Evolutionary conservation across 345 rosid genomes (phyloP), one percentile per base, ranked within the genome.

Genomic region (Trapa bicornis): DNA sequence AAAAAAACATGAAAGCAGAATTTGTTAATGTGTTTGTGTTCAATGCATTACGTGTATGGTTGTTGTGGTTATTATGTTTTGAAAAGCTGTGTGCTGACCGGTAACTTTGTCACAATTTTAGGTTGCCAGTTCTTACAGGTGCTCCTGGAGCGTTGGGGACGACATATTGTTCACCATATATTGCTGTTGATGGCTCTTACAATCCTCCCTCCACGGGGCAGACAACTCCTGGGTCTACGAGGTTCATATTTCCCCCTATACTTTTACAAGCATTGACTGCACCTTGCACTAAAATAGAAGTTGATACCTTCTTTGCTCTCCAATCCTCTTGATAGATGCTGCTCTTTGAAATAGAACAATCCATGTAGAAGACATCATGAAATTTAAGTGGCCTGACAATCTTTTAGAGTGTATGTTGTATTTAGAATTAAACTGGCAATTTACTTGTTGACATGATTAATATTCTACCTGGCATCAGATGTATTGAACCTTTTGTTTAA

Each of bases 81-180:
- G 48, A 45, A 45, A 64, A 39, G 43, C 47, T 38, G 29, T 38
- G 48, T 39, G 43, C 66, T 64, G 47, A 64, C 66, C n/a, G 47
- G 29, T 29, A 16, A 63, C 60, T 43, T 67, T 33, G 66, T 75
- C 29, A 50, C 53, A 45, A 56, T 71, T 22, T 22, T 75, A 92
- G 98, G 98, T 75, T 90, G 69, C 99, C 97, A 52, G 81, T 94
- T 80, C 73, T 93, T 61, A 73, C 97, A 35, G 90, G 96, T 71
- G 87, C 96, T 41, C 83, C 89, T 0, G 96, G 97, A 74, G 86
- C 90, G 65, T 76, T 93, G 69, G 94, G 94, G 61, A 82, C 86
- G 35, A 42, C 90, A 14, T 87, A 90, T 78, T 83, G 91, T 80
- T 65, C 97, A 17, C 92, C 96, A 45, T 90, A 88, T 75, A 73